phyloP scores from a whole-genome alignment of 306 rosid genomes.

The Sophora flavescens region DNA sequence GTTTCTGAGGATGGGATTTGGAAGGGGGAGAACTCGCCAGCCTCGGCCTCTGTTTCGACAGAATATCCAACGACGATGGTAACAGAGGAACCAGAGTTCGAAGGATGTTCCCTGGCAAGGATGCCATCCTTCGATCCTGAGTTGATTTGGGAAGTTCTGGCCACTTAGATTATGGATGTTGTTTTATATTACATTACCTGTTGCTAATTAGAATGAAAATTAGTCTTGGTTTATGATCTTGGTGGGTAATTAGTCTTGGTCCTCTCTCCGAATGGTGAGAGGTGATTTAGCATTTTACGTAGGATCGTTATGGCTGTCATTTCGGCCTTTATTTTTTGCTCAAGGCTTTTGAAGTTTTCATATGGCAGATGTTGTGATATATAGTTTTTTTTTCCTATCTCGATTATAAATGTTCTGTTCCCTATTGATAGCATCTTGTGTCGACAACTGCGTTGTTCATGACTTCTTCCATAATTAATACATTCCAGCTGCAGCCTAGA shows the following conservation, averaged over 20 bases:
- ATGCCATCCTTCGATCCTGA: slow-evolving; percentile 93
- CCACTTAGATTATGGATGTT: slow-evolving; percentile 49
- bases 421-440: neutral
- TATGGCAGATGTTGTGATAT: slow-evolving; percentile 31
- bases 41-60: slow-evolving; percentile 52
- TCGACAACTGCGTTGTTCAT: neutral
- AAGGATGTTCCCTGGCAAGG: slow-evolving; percentile 71
- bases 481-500: neutral
- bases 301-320: slow-evolving; percentile 37
- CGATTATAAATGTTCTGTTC: neutral
- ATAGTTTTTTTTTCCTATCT: neutral
- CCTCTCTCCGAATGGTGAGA: slow-evolving; percentile 18
- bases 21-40: slow-evolving; percentile 59
- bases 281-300: slow-evolving; percentile 25
- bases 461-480: slow-evolving; percentile 3
- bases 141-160: slow-evolving; percentile 92
- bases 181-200: neutral
- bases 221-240: neutral
- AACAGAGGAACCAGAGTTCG: slow-evolving; percentile 57
- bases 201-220: slow-evolving; percentile 40
- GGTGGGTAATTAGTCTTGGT: neutral
- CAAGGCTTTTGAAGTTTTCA: slow-evolving; percentile 50
- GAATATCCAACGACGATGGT: slow-evolving; percentile 40
- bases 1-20: slow-evolving; percentile 70
- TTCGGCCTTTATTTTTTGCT: slow-evolving; percentile 49